phyloP scores from a whole-genome alignment of 2,329 filamentous ascomycete genomes.

The Dactylonectria estremocensis region DNA sequence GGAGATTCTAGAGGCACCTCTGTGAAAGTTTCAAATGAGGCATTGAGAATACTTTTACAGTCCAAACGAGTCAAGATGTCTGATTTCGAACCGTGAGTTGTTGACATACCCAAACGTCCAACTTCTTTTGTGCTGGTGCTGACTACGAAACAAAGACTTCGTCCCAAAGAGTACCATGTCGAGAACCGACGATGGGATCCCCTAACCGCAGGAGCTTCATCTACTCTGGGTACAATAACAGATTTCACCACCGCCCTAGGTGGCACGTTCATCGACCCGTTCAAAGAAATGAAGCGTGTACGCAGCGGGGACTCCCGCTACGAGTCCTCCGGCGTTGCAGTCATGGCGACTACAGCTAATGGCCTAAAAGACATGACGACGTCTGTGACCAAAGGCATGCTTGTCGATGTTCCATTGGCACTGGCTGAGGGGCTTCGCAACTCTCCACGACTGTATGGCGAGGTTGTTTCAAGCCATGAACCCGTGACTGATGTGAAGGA shows the following conservation, averaged over 20 bases:
- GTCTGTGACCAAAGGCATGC: constrained; percentile 23
- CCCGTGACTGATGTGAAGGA: constrained; percentile 23
- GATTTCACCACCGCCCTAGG: constrained; percentile 23
- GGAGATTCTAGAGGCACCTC: constrained; percentile 13
- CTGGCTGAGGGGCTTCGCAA: constrained; percentile 36
- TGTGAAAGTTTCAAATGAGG: constrained; percentile 26
- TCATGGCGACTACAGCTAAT: not conserved
- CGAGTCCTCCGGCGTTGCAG: not conserved
- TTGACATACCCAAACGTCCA: too few relatives aligned
- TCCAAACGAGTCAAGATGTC: too few relatives aligned
- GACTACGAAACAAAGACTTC: constrained; percentile 5
- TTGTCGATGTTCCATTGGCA: constrained; percentile 29
- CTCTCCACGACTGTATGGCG: constrained; percentile 28
- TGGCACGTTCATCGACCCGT: constrained; percentile 26
- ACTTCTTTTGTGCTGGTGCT: not conserved
- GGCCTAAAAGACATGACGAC: constrained; percentile 33
- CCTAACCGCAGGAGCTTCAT: constrained; percentile 21
- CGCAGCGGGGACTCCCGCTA: not conserved
- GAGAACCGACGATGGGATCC: constrained; percentile 39
- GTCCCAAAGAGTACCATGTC: constrained; percentile 12
- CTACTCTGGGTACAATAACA: constrained; percentile 1
- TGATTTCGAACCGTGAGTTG: too few relatives aligned
- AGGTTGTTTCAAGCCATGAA: constrained; percentile 26
- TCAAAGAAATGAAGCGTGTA: constrained; percentile 7
- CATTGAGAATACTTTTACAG: not conserved